These are phyloP conservation scores for Salix udensis DNA, from an alignment of 345 rosid species.

Conservation along the genomic window DNA sequence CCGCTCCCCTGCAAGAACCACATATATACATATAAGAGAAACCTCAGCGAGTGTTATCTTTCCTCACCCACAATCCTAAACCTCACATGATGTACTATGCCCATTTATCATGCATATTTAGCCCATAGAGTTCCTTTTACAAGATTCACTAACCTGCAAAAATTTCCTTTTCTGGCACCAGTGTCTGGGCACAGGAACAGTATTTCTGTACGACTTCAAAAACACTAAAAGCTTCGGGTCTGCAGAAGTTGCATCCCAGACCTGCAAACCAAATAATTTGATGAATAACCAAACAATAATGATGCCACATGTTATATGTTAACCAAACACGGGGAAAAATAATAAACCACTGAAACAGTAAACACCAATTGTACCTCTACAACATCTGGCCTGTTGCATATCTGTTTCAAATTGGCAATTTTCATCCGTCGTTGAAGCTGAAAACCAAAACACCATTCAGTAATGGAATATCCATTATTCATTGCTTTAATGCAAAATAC, in stretches of 20 bases:
- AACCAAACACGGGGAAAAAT: not conserved
- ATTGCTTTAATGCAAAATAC: not conserved
- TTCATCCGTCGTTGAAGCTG: conserved; percentile 95
- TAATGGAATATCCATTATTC: not conserved
- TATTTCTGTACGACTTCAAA: conserved; percentile 86
- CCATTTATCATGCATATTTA: conserved; percentile 44
- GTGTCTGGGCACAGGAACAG: conserved; percentile 98
- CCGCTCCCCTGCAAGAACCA: conserved; percentile 98
- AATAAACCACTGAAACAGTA: not conserved
- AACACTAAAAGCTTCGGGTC: conserved; percentile 94
- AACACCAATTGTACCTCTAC: conserved; percentile 65
- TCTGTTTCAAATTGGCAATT: conserved; percentile 87
- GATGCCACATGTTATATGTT: not conserved
- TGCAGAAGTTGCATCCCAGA: conserved; percentile 99
- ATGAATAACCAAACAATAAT: not conserved
- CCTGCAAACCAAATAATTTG: conserved; percentile 42
- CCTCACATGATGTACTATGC: conserved; percentile 39
- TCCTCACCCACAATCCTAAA: conserved; percentile 53
- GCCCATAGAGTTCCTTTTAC: conserved; percentile 16
- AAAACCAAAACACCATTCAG: conserved; percentile 6
- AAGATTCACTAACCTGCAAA: conserved; percentile 74
- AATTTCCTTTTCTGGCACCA: conserved; percentile 99
- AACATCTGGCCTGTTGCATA: conserved; percentile 94
- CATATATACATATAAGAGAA: conserved; percentile 97
- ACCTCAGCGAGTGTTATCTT: conserved; percentile 61